Conservation (phyloP, 305 asterid genomes). For the Fraxinus dipetala region DNA sequence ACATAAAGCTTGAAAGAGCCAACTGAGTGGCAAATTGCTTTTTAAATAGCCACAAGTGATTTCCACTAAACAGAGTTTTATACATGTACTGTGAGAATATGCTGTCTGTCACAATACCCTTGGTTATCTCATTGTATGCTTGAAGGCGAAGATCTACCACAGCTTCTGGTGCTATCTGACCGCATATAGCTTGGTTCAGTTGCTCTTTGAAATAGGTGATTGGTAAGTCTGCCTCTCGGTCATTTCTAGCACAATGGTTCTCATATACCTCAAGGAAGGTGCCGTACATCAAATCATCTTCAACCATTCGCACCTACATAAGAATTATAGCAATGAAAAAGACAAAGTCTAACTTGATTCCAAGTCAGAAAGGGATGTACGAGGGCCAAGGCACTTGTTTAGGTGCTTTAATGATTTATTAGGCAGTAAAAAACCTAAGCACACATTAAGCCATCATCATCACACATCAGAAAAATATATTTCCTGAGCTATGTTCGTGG, state of each 20-base stretch:
- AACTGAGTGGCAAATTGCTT: constrained; percentile 96
- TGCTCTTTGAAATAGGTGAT: constrained; percentile 93
- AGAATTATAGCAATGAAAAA: constrained; percentile 13
- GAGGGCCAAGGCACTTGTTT: not conserved
- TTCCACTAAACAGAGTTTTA: constrained; percentile 82
- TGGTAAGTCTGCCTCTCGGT: constrained; percentile 88
- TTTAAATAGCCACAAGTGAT: constrained; percentile 95
- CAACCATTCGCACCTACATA: constrained; percentile 96
- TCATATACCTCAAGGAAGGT: constrained; percentile 98
- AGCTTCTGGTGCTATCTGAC: constrained; percentile 93
- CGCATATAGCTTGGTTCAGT: constrained; percentile 90
- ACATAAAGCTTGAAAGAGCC: constrained; percentile 94
- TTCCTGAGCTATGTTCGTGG: not conserved
- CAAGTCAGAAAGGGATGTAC: not conserved
- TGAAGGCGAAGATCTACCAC: constrained; percentile 95
- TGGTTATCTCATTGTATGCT: constrained; percentile 84
- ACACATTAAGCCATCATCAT: constrained; percentile 2
- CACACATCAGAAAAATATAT: not conserved
- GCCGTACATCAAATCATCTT: constrained; percentile 96
- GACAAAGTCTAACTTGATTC: constrained; percentile 15
- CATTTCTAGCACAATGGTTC: constrained; percentile 96
- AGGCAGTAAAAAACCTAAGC: constrained; percentile 3
- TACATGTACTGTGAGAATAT: constrained; percentile 98
- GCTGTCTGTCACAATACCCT: constrained; percentile 75
- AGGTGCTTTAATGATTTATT: not conserved